Conservation (phyloP, 257 asterid species). For the Fraxinus americana region DNA sequence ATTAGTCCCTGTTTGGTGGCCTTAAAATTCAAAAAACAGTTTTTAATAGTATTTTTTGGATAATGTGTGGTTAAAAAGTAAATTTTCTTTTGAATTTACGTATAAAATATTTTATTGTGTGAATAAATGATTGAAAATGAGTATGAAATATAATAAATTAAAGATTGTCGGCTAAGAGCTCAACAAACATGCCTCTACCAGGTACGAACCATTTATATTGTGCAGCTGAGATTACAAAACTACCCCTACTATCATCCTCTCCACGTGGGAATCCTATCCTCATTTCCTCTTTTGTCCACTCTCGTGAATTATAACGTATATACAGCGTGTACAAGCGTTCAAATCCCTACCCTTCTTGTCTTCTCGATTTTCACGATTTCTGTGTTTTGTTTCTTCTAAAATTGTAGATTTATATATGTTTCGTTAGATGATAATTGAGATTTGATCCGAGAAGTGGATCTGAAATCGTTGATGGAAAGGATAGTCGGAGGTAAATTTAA, state of each 20-base stretch:
- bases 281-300: conserved; percentile 39
- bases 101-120: too few species aligned
- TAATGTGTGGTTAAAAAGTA: too few species aligned
- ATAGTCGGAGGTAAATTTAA: conserved; percentile 85
- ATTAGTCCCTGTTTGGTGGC: too few species aligned
- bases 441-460: conserved; percentile 37
- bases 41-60: too few species aligned
- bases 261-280: conserved; percentile 42
- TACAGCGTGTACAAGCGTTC: conserved; percentile 37
- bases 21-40: too few species aligned
- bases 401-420: conserved; percentile 13
- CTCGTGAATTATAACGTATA: conserved; percentile 31
- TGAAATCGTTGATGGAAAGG: conserved; percentile 61
- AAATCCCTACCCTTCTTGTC: conserved; percentile 26
- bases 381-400: conserved; percentile 11
- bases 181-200: too few species aligned
- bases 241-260: conserved; percentile 25
- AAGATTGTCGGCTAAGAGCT: too few species aligned
- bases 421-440: conserved; percentile 40
- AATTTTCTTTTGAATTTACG: too few species aligned
- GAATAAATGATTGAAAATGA: too few species aligned
- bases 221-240: conserved; percentile 22
- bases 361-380: conserved; percentile 23
- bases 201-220: too few species aligned
- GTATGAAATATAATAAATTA: too few species aligned